phyloP scores from a whole-genome alignment of 2,329 filamentous ascomycete genomes.

The Blastomyces gilchristii region DNA sequence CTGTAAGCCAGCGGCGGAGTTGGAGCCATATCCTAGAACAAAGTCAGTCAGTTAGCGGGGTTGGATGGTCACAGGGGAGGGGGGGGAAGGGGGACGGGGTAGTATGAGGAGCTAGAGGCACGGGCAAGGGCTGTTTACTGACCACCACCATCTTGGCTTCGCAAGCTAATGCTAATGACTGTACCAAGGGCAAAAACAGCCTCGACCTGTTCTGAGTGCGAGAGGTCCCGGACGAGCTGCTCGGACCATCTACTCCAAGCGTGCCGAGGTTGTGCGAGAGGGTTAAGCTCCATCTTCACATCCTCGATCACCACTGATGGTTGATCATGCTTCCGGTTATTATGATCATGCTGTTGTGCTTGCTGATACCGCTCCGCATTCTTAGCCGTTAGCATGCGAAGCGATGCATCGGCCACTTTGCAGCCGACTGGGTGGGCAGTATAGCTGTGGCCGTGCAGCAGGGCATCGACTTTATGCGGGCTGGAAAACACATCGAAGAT shows the following conservation, averaged over 20 bases:
- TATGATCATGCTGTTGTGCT: background rate
- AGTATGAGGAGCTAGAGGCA: no score
- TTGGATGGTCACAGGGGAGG: background rate
- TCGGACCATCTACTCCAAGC: slow-evolving; percentile 64
- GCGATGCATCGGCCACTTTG: slow-evolving; percentile 59
- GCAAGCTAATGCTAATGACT: slow-evolving; percentile 56
- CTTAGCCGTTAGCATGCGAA: slow-evolving; percentile 51
- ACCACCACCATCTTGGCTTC: slow-evolving; percentile 40
- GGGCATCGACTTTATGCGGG: slow-evolving; percentile 63
- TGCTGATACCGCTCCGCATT: slow-evolving; percentile 49
- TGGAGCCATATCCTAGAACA: slow-evolving; percentile 45
- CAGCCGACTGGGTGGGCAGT: slow-evolving; percentile 76
- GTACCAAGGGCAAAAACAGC: slow-evolving; percentile 65
- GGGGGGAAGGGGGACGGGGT: no score
- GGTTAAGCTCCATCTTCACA: background rate
- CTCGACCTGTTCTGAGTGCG: slow-evolving; percentile 46
- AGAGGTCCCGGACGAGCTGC: slow-evolving; percentile 50
- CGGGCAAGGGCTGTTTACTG: slow-evolving; percentile 15
- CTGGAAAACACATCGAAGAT: slow-evolving; percentile 64
- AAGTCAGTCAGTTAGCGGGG: slow-evolving; percentile 1
- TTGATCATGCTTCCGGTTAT: background rate
- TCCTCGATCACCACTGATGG: no score
- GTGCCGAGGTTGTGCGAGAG: slow-evolving; percentile 3
- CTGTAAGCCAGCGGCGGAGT: slow-evolving; percentile 44
- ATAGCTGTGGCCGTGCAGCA: slow-evolving; percentile 79